These are phyloP conservation scores for Fragaria ananassa DNA, from an alignment of 306 rosid genomes.

Conservation along the genomic window DNA sequence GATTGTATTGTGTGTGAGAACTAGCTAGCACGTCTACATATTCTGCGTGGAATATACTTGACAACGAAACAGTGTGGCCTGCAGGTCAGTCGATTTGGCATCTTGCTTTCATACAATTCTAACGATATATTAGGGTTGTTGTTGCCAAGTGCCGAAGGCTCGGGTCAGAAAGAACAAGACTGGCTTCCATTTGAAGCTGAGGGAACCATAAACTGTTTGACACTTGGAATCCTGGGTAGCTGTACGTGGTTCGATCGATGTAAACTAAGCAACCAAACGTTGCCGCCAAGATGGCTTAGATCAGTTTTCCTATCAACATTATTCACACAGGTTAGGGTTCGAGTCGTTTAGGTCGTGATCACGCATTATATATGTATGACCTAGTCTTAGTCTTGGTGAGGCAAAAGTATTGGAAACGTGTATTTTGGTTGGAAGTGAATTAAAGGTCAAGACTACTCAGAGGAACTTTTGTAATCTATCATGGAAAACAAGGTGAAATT, in stretches of 20 bases:
- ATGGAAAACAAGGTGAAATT: background rate
- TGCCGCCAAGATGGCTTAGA: background rate
- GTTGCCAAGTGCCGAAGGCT: slow-evolving; percentile 5
- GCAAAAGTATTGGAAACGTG: background rate
- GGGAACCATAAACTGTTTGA: background rate
- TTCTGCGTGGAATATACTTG: background rate
- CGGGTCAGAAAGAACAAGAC: background rate
- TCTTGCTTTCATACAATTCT: background rate
- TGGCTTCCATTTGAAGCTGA: slow-evolving; percentile 5
- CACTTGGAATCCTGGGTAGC: background rate
- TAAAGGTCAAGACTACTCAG: slow-evolving; percentile 3
- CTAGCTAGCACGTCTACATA: background rate
- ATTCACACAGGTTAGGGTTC: background rate
- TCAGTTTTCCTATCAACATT: slow-evolving; percentile 2
- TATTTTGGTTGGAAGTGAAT: background rate
- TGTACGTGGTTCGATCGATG: background rate
- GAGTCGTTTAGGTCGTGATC: background rate
- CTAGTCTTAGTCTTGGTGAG: background rate
- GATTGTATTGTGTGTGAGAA: background rate
- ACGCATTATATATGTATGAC: background rate
- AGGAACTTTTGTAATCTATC: background rate
- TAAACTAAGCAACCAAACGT: background rate
- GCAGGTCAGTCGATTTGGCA: slow-evolving; percentile 1
- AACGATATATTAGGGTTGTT: too few relatives aligned
- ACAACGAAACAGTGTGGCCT: background rate